Evolutionary conservation across 2,329 filamentous ascomycete genomes (phyloP).

Genomic region (Colletotrichum sp.): DNA sequence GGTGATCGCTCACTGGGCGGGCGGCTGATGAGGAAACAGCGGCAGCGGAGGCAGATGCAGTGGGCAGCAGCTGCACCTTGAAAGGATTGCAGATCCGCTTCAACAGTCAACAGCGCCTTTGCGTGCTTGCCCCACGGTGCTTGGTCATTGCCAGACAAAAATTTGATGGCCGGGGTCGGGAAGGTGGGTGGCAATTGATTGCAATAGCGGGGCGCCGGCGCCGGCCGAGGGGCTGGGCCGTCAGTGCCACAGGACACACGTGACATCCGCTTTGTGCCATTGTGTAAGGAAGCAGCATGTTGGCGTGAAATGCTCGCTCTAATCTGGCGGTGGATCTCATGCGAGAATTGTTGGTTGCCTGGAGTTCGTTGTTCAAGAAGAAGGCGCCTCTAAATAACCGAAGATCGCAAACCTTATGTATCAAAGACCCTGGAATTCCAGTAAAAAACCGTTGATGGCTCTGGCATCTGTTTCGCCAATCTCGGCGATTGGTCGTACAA

Average conservation of each 20-base stretch:
- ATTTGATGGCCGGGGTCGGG: background rate
- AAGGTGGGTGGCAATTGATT: background rate
- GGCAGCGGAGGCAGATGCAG: background rate
- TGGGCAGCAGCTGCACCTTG: background rate
- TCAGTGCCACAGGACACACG: background rate
- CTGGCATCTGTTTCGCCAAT: background rate
- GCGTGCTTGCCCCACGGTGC: slow-evolving; percentile 15
- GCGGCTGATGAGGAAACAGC: background rate
- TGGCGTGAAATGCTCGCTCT: background rate
- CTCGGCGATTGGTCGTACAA: background rate
- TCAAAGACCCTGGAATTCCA: background rate
- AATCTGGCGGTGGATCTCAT: background rate
- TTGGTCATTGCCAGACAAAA: background rate
- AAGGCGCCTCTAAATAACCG: background rate
- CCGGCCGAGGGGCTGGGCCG: background rate
- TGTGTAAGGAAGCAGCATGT: background rate
- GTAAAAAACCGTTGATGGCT: background rate
- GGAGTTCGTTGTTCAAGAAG: background rate
- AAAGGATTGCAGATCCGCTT: background rate
- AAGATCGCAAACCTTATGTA: background rate
- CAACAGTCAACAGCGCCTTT: background rate
- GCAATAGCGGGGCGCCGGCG: slow-evolving; percentile 1
- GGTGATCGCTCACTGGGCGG: background rate
- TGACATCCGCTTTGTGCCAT: background rate
- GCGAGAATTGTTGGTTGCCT: background rate